Base-by-base conservation (phyloP, 2,329 filamentous ascomycete genomes). In the Neofusicoccum sp. region DNA sequence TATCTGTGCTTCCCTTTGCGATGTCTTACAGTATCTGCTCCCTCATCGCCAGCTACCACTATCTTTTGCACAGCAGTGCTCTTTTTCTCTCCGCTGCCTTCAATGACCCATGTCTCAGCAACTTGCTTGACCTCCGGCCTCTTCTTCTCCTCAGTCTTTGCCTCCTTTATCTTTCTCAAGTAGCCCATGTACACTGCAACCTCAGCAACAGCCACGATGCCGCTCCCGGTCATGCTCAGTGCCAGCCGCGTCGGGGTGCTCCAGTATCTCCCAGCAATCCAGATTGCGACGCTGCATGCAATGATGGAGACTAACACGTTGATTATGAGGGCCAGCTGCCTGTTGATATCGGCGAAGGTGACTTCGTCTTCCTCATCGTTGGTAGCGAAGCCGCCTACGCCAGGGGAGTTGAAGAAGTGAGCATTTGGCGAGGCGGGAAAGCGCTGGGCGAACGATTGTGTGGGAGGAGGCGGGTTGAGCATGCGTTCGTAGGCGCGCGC, bases 241-340 rank as follows among this genome's bases (percentile, higher is more conserved):
- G 90, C 89, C 65, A 95, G 72, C 31, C 91, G 80, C 47, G 87
- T 83, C 0, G 90, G 87, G 1, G 89, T 84, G 66, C 84, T 88
- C 91, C 90, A 94, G 83, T 90, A 91, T 56, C 87, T 82, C 1
- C 89, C 89, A 14, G 85, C 84, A n/a, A 93, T 83, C 91, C 91
- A 95, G 37, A 95, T 84, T 6, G 90, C 91, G 2, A 84, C 87
- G 2, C 87, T 89, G 56, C 90, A 90, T 48, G 93, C 91, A 2
- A 94, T 80, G 60, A 97, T 90, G 58, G 92, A 96, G 60, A 97
- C 83, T 43, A 97, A 79, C 56, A 98, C 92, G 75, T 98, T 99
- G 70, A 96, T 83, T 58, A 98, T 92, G 6, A 98, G 81, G 45
- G 90, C 88, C 63, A 95, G 79, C 71, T 95, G 92, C n/a, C 90